phyloP scores from a whole-genome alignment of 306 rosid genomes.

The Vigna reflexopilosa region DNA sequence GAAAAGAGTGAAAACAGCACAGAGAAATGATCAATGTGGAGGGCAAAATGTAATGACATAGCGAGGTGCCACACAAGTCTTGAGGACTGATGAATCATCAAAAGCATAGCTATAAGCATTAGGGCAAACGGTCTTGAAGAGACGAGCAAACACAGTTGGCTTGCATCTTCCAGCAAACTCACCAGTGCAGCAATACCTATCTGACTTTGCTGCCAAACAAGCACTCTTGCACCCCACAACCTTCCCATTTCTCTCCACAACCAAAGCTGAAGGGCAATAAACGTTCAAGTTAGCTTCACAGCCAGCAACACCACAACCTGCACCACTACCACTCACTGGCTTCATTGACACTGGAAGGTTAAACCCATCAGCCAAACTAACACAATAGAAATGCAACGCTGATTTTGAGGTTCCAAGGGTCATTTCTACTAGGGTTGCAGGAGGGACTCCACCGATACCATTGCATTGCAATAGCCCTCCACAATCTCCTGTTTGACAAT shows the following conservation, averaged over 20 bases:
- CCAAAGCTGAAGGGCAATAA: constrained; percentile 65
- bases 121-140: constrained; percentile 72
- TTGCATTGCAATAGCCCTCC: constrained; percentile 62
- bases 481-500: constrained; percentile 74
- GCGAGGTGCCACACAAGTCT: constrained; percentile 59
- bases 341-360: constrained; percentile 66
- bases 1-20: not conserved
- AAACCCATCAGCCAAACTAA: constrained; percentile 81
- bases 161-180: constrained; percentile 61
- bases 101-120: constrained; percentile 68
- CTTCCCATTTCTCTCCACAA: constrained; percentile 52
- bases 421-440: constrained; percentile 73
- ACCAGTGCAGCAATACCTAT: constrained; percentile 71
- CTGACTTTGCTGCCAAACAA: constrained; percentile 68
- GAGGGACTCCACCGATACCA: constrained; percentile 70
- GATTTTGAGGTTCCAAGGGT: constrained; percentile 66
- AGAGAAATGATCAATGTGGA: constrained; percentile 15
- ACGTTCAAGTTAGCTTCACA: constrained; percentile 67
- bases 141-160: constrained; percentile 55
- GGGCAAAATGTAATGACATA: constrained; percentile 78
- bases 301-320: constrained; percentile 57
- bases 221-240: constrained; percentile 84
- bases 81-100: constrained; percentile 66
- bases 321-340: constrained; percentile 38
- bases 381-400: constrained; percentile 67